Evolutionary conservation across 345 rosid genomes (phyloP), one percentile per base, ranked within the genome.

Genomic region (Camelina neglecta): DNA sequence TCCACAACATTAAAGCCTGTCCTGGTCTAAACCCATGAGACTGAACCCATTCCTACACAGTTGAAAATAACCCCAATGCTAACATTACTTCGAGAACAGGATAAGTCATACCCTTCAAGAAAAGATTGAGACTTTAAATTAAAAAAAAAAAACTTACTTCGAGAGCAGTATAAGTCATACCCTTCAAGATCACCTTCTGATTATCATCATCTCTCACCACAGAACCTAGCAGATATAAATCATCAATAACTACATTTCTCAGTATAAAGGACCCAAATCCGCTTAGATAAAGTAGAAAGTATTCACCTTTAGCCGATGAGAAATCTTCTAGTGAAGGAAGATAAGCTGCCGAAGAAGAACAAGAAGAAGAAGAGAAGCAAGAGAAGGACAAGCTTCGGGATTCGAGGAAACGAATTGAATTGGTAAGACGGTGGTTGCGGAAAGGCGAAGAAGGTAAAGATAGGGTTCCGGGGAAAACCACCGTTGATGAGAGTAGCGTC

Each of bases 1-100:
- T 94, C 96, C 98, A 90, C 53, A 94, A 81, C 97, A 92, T 94
- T 83, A 94, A 51, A 71, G 98, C 98, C 78, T 92, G 98, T 45
- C 97, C 96, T 2, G 97, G 86, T 48, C 97, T 78, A 85, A 84
- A 94, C 38, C 98, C 96, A 82, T 83, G 89, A 6, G 90, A 90
- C 57, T 60, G 83, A 79, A 92, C 96, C 99, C 99, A 95, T 80
- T 83, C 83, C 99, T 92, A 84, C 51, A 63, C 70, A 29, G 15
- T 31, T 11, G 7, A 64, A 13, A 69, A 35, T 15, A 16, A 0
- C 13, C 23, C 11, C 51, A 16, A 36, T 56, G 56, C 38, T 33
- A 66, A n/a, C 86, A 29, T 44, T 75, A 89, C 97, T 80, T 94
- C 85, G 50, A 94, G 87, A 15, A 87, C 82, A 50, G 78, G 4